Conservation (phyloP, 1,284 basidiomycete species). For the Porodaedalea pini region DNA sequence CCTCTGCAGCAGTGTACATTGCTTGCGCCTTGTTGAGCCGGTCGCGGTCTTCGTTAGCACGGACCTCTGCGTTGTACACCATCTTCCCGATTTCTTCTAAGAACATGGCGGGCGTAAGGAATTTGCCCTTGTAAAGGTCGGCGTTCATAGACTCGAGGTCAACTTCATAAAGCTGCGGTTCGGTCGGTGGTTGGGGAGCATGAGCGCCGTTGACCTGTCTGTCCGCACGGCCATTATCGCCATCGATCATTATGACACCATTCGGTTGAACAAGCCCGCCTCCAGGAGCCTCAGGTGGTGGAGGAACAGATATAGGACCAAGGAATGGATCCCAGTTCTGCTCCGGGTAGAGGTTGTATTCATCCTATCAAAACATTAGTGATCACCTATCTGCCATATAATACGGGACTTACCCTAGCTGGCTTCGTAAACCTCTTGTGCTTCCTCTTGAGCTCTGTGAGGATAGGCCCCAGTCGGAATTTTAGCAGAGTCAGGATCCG, state of each 20-base stretch:
- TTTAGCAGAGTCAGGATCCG: constrained; percentile 80
- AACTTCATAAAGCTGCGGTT: constrained; percentile 62
- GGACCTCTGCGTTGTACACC: constrained; percentile 78
- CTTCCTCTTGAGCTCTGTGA: constrained; percentile 89
- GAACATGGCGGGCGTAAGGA: constrained; percentile 86
- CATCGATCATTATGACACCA: constrained; percentile 44
- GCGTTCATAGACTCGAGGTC: constrained; percentile 90
- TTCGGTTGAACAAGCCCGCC: no score
- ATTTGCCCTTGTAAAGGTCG: constrained; percentile 83
- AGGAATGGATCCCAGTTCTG: constrained; percentile 22
- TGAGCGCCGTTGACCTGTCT: constrained; percentile 33
- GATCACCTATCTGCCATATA: background rate
- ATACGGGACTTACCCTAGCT: constrained; percentile 58
- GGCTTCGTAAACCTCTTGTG: constrained; percentile 88
- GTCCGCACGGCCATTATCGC: constrained; percentile 32
- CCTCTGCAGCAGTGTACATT: constrained; percentile 84
- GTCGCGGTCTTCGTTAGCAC: constrained; percentile 68
- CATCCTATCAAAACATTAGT: constrained; percentile 46
- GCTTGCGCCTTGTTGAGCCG: constrained; percentile 80
- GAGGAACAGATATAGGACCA: background rate
- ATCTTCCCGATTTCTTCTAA: constrained; percentile 87
- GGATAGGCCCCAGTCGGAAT: constrained; percentile 81
- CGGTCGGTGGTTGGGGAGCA: constrained; percentile 22
- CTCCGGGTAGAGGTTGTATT: constrained; percentile 59
- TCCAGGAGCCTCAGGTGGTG: constrained; percentile 27